Percentiles rank a stretch among this genome's conserved stretches.
These are phyloP conservation scores for Boechera stricta DNA, from an alignment of 345 rosid species.

Conservation along the genomic window DNA sequence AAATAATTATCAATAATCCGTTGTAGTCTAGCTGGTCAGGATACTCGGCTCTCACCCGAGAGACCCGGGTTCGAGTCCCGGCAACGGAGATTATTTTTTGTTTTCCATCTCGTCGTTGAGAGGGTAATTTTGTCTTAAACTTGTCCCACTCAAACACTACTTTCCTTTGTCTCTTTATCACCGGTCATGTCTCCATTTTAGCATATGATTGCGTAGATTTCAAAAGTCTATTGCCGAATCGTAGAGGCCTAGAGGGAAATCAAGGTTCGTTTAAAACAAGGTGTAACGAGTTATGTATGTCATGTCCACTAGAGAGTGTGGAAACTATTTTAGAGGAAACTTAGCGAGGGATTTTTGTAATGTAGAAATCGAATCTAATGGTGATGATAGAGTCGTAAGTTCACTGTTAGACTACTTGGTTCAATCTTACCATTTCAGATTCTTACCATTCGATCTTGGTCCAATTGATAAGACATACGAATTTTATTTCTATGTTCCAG, in stretches of 20 bases:
- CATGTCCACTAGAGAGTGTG: background rate
- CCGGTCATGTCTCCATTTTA: background rate
- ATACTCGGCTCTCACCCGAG: conserved; percentile 79
- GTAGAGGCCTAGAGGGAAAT: too few relatives aligned
- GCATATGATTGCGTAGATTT: background rate
- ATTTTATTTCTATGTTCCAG: too few relatives aligned
- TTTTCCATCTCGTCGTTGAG: background rate
- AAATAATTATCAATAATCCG: background rate
- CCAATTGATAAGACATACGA: too few relatives aligned
- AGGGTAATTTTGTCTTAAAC: background rate
- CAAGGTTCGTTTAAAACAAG: background rate
- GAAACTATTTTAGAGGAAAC: background rate
- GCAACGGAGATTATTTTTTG: conserved; percentile 49
- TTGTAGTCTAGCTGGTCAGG: conserved; percentile 65
- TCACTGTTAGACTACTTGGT: background rate
- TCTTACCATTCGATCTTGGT: too few relatives aligned
- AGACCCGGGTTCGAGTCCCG: conserved; percentile 71
- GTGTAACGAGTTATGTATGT: background rate
- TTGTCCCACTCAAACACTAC: background rate
- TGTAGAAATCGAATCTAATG: background rate
- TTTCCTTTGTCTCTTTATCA: background rate
- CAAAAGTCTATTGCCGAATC: too few relatives aligned
- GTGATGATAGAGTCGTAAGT: background rate
- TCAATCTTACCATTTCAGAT: background rate
- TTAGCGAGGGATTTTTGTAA: background rate